Conservation (phyloP, 2,329 filamentous ascomycete species). For the Colletotrichum orbiculare region DNA sequence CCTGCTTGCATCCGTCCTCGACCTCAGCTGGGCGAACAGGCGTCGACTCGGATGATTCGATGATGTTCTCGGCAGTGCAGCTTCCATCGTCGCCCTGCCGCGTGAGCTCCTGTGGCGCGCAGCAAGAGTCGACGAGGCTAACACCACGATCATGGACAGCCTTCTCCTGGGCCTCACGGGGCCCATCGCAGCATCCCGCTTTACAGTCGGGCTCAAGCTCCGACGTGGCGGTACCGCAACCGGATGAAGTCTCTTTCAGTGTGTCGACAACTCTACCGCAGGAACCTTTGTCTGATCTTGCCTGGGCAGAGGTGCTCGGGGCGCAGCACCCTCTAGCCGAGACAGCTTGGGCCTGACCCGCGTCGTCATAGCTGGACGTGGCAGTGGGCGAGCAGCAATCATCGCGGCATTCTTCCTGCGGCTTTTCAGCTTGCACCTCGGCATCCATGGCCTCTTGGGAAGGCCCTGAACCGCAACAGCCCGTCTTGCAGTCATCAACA, state of each 20-base stretch:
- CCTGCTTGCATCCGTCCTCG: not conserved
- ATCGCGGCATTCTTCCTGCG: not conserved
- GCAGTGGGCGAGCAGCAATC: not conserved
- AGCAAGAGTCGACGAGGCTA: not conserved
- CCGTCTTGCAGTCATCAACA: not conserved
- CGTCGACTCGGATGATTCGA: not conserved
- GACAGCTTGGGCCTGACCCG: not conserved
- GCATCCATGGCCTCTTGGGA: not conserved
- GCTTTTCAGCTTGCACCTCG: not conserved
- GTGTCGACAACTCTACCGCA: too few relatives aligned
- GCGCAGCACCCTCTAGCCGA: too few relatives aligned
- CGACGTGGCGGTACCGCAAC: too few relatives aligned
- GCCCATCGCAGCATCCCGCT: too few relatives aligned
- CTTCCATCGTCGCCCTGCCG: not conserved
- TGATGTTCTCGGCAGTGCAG: not conserved
- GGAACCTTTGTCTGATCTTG: too few relatives aligned
- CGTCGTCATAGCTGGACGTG: not conserved
- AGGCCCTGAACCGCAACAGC: slow-evolving; percentile 1
- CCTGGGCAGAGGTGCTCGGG: too few relatives aligned
- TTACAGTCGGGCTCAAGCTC: too few relatives aligned
- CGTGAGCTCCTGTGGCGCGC: not conserved
- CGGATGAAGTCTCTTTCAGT: too few relatives aligned
- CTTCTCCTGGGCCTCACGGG: too few relatives aligned
- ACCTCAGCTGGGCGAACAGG: not conserved
- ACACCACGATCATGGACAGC: too few relatives aligned